Evolutionary conservation across 768 basidiomycete genomes (phyloP), one percentile per base, ranked within the genome.

Genomic region (Suillus hirtellus): DNA sequence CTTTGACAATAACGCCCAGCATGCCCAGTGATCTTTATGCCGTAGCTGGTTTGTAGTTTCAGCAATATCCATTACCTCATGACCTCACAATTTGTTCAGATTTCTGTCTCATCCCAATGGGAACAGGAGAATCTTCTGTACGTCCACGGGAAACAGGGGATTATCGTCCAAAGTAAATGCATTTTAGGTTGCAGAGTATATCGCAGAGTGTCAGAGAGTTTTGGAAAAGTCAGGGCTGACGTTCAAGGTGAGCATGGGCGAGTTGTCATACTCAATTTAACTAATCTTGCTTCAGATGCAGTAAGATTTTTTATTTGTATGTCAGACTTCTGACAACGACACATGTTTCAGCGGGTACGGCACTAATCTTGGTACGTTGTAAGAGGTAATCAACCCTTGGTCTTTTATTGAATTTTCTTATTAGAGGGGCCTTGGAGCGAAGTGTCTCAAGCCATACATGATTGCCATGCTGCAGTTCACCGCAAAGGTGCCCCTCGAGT

Each of bases 101-200:
- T 74, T 94, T 96, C 71, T 95, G 93, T 70, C 84, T 95, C 44
- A 88, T 95, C 62, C 94, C 93, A 14, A 89, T 95, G 61, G 93
- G 93, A 62, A 92, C 90, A 2, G 84, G 75, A 17, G 84, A 86
- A 37, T 77, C 91, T 27, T 93, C 91, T 7, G 93, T 90, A 66
- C 53, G 83, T 64, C 4, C 34, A n/a, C 50, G 4, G 35, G 35
- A 37, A 10, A 17, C 59, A 60, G 24, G 37, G 50, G 60, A 21
- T 53, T 14, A 21, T 40, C 17, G 12, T 74, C 64, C 69, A 68
- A 35, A 64, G 61, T n/a, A 38, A 49, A 63, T 52, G 42, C 21
- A 1, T 5, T 35, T 37, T 55, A 89, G 87, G 89, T 93, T 21
- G 91, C 90, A 11, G 84, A 88, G 71, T 85, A 93, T 68, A 83